These are phyloP conservation scores for Monosporozyma servazzii DNA, from an alignment of 805 yeast genomes.

Conservation along the genomic window DNA sequence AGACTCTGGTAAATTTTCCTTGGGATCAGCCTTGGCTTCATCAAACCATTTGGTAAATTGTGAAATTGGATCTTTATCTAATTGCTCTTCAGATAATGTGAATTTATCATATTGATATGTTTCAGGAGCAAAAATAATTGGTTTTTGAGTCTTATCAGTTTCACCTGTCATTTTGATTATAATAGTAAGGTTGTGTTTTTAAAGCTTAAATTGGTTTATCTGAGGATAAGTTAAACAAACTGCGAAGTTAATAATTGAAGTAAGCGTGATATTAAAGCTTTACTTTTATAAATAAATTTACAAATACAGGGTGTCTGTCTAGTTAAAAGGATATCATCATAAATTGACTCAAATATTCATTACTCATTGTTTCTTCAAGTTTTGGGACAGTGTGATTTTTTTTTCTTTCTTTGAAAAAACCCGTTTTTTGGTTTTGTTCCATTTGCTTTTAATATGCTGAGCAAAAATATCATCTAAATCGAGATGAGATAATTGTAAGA, in stretches of 20 bases:
- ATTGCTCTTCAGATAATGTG: conserved; percentile 44
- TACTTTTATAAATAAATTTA: not conserved
- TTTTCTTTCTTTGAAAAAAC: not conserved
- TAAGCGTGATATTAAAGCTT: not conserved
- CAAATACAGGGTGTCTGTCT: not conserved
- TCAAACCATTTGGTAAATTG: conserved; percentile 83
- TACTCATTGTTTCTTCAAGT: not conserved
- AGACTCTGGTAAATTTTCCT: conserved; percentile 69
- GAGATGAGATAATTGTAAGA: not conserved
- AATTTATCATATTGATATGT: conserved; percentile 79
- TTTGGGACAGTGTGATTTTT: not conserved
- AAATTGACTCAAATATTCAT: not conserved
- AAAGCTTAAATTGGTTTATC: not conserved
- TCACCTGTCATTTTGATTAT: conserved; percentile 12
- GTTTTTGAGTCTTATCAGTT: conserved; percentile 21
- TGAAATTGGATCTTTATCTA: conserved; percentile 51
- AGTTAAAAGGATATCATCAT: not conserved
- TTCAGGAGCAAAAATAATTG: conserved; percentile 61
- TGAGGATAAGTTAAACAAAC: not conserved
- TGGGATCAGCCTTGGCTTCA: conserved; percentile 49
- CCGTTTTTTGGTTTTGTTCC: not conserved
- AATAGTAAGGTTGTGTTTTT: not conserved
- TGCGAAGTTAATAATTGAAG: not conserved
- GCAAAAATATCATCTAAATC: not conserved
- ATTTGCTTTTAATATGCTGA: not conserved